These are phyloP conservation scores for Paecilomyces dactylethromorphus DNA, from an alignment of 2,329 filamentous ascomycete species.

Conservation along the genomic window DNA sequence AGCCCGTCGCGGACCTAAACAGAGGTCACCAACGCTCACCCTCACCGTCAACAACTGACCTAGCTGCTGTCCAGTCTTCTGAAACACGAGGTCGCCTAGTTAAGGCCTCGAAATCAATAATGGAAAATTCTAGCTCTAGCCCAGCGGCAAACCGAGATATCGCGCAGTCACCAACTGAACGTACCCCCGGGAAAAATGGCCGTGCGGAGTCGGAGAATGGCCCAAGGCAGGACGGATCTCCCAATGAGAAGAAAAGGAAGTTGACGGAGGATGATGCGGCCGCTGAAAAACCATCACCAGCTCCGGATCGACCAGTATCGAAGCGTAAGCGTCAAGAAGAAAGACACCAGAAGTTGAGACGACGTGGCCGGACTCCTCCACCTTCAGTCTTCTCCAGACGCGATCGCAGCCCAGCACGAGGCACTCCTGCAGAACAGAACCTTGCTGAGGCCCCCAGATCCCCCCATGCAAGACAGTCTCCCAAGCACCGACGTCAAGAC, in stretches of 20 bases:
- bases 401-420: conserved; percentile 20
- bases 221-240: conserved; percentile 10
- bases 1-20: background rate
- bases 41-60: background rate
- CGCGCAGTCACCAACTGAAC: background rate
- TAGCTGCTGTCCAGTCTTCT: background rate
- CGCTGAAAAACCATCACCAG: conserved; percentile 14
- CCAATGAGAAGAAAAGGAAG: conserved; percentile 21
- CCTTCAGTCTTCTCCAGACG: conserved; percentile 35
- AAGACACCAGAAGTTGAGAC: conserved; percentile 29
- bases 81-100: background rate
- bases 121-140: background rate
- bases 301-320: conserved; percentile 20
- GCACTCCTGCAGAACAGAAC: conserved; percentile 3
- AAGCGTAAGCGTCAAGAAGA: conserved; percentile 36
- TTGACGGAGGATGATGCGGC: conserved; percentile 16
- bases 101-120: background rate
- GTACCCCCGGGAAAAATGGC: background rate
- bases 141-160: background rate
- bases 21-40: background rate
- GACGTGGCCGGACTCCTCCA: conserved; percentile 27
- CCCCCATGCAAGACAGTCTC: conserved; percentile 9
- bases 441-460: conserved; percentile 8
- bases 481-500: conserved; percentile 14
- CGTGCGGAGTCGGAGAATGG: background rate